These are phyloP conservation scores for Kwoniella shivajii DNA, from an alignment of 1,284 basidiomycete genomes.

Conservation along the genomic window DNA sequence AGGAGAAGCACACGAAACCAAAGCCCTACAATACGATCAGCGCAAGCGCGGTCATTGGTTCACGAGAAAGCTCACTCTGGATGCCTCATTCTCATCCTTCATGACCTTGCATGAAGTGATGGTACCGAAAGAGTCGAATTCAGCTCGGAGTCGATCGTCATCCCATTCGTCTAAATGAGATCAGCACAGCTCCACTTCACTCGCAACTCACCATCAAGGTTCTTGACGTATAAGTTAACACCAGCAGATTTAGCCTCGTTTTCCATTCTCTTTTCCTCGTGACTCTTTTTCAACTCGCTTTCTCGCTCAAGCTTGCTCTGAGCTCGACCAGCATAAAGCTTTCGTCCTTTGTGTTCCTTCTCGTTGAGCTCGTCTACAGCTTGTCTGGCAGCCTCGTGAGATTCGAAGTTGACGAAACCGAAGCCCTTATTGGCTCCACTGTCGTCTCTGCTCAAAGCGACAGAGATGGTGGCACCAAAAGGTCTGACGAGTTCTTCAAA, in stretches of 20 bases:
- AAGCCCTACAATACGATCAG: slow-evolving; percentile 92
- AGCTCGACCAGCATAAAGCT: slow-evolving; percentile 93
- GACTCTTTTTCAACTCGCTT: slow-evolving; percentile 90
- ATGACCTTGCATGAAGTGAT: slow-evolving; percentile 99
- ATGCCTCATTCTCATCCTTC: slow-evolving; percentile 82
- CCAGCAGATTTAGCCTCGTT: slow-evolving; percentile 98
- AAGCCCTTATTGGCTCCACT: slow-evolving; percentile 89
- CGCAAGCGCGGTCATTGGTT: slow-evolving; percentile 26
- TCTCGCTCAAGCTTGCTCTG: slow-evolving; percentile 99
- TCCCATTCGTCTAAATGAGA: slow-evolving; percentile 83
- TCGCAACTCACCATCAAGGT: slow-evolving; percentile 59
- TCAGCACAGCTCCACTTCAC: slow-evolving; percentile 17
- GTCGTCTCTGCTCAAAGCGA: slow-evolving; percentile 77
- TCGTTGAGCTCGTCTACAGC: slow-evolving; percentile 93
- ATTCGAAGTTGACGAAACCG: slow-evolving; percentile 96
- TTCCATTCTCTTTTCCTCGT: slow-evolving; percentile 96
- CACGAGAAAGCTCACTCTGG: slow-evolving; percentile 22
- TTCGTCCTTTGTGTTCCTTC: slow-evolving; percentile 80
- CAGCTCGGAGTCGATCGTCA: slow-evolving; percentile 89
- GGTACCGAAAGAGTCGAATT: slow-evolving; percentile 95
- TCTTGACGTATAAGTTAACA: slow-evolving; percentile 99
- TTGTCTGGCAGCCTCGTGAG: slow-evolving; percentile 86
- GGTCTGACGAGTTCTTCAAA: slow-evolving; percentile 80
- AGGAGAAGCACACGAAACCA: slow-evolving; percentile 98
- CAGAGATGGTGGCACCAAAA: slow-evolving; percentile 88